A percentile compares a stretch with the other conserved stretches of the same genome.
Conservation (phyloP, 2,329 filamentous ascomycete species). For the Aureobasidium zeae region DNA sequence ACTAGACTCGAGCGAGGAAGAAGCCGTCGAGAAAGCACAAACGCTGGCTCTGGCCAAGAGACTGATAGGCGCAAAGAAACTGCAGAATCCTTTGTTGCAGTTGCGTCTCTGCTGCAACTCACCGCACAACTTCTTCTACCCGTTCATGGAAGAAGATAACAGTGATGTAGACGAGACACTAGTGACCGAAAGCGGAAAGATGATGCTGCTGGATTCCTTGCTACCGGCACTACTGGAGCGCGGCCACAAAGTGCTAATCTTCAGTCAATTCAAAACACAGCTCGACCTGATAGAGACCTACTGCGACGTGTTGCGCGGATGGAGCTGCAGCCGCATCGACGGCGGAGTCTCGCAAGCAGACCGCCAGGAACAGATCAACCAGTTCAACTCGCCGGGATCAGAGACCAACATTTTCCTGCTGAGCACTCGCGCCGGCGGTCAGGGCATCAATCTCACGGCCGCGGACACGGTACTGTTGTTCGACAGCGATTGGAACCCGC, state of each 20-base stretch:
- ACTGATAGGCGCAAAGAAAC: slow-evolving; percentile 81
- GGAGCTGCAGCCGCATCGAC: slow-evolving; percentile 83
- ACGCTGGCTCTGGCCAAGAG: slow-evolving; percentile 73
- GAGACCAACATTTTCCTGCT: slow-evolving; percentile 66
- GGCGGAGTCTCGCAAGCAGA: slow-evolving; percentile 67
- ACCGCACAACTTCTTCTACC: slow-evolving; percentile 94
- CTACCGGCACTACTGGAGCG: slow-evolving; percentile 63
- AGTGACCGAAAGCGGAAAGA: slow-evolving; percentile 84
- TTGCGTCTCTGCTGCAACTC: slow-evolving; percentile 85
- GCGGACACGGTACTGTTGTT: slow-evolving; percentile 91
- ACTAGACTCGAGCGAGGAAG: slow-evolving; percentile 39
- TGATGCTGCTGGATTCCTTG: slow-evolving; percentile 84
- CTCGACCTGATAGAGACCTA: slow-evolving; percentile 87
- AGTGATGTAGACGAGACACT: slow-evolving; percentile 65
- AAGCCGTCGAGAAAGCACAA: slow-evolving; percentile 56
- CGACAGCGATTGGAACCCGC: slow-evolving; percentile 88
- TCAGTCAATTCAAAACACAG: slow-evolving; percentile 92
- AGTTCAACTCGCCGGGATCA: slow-evolving; percentile 37
- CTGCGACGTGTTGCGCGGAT: slow-evolving; percentile 63
- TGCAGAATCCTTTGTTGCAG: slow-evolving; percentile 89
- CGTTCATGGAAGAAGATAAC: slow-evolving; percentile 56
- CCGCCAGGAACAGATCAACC: slow-evolving; percentile 40
- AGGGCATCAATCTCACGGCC: slow-evolving; percentile 86
- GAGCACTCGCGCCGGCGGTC: slow-evolving; percentile 82
- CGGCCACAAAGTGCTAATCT: slow-evolving; percentile 87